Evolutionary conservation across 352 stramenopile genomes (phyloP).

Genomic region (Pythium vanterpoolii): DNA sequence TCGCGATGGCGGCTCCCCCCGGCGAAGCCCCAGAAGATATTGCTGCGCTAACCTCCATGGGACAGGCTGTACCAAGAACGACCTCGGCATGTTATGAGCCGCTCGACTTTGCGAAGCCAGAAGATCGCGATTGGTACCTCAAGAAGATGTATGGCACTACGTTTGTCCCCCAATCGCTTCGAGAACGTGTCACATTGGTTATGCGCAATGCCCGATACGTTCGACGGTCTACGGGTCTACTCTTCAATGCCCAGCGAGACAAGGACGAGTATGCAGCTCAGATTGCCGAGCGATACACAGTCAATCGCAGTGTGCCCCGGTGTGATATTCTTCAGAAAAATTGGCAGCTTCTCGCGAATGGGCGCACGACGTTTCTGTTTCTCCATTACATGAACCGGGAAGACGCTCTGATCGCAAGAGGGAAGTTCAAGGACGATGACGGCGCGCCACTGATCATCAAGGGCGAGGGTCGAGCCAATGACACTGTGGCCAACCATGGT

Average conservation of each 20-base stretch:
- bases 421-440: constrained; percentile 21
- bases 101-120: constrained; percentile 19
- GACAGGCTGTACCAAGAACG: neutral
- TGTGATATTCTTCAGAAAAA: constrained; percentile 26
- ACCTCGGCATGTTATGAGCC: constrained; percentile 22
- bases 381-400: constrained; percentile 32
- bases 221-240: constrained; percentile 25
- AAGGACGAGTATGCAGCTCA: constrained; percentile 24
- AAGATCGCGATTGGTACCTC: constrained; percentile 29
- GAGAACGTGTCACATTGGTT: constrained; percentile 22
- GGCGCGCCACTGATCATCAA: constrained; percentile 19
- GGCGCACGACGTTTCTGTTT: constrained; percentile 17
- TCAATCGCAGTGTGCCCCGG: constrained; percentile 24
- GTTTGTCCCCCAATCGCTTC: constrained; percentile 24
- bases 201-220: constrained; percentile 23
- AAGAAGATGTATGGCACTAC: constrained; percentile 25
- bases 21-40: neutral
- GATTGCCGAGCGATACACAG: constrained; percentile 24
- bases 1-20: constrained; percentile 12
- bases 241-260: constrained; percentile 27
- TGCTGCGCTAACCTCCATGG: neutral
- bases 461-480: constrained; percentile 12
- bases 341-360: constrained; percentile 26
- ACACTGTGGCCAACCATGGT: neutral
- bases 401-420: constrained; percentile 22